Conservation (phyloP, 768 basidiomycete species). For the Amanita muscaria region DNA sequence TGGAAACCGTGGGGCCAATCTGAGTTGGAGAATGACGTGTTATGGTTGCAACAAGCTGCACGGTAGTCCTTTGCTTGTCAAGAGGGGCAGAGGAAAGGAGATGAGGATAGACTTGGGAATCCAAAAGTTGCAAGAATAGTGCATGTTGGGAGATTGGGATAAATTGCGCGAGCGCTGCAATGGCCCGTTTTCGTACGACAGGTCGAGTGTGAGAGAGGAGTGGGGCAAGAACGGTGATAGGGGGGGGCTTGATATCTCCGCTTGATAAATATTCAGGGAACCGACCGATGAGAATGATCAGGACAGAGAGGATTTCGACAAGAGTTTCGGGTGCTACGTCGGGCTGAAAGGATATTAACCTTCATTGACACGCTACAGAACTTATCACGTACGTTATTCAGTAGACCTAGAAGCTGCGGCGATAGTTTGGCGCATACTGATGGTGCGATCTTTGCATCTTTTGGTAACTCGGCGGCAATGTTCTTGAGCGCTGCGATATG, state of each 20-base stretch:
- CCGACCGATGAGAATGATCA: conserved; percentile 81
- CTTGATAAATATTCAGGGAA: conserved; percentile 64
- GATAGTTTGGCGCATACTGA: conserved; percentile 79
- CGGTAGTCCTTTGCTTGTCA: conserved; percentile 69
- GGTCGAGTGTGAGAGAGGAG: conserved; percentile 68
- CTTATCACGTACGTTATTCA: conserved; percentile 53
- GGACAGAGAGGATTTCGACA: conserved; percentile 74
- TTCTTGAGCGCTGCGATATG: conserved; percentile 73
- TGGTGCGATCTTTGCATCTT: conserved; percentile 68
- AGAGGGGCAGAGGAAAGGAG: conserved; percentile 41
- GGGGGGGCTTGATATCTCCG: conserved; percentile 43
- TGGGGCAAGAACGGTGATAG: conserved; percentile 60
- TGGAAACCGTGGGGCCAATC: conserved; percentile 48
- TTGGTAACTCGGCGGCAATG: conserved; percentile 84
- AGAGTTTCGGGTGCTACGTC: conserved; percentile 73
- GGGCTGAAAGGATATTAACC: conserved; percentile 31
- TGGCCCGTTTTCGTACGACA: conserved; percentile 89
- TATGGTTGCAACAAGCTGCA: conserved; percentile 73
- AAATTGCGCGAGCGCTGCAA: conserved; percentile 78
- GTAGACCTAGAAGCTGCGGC: conserved; percentile 72
- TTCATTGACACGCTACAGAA: neutral
- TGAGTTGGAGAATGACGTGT: conserved; percentile 65
- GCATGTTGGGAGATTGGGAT: conserved; percentile 61
- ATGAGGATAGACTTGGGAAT: conserved; percentile 50
- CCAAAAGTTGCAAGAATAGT: conserved; percentile 54